phyloP scores from a whole-genome alignment of 768 basidiomycete species.

The Chalciporus pseudorubinellus region DNA sequence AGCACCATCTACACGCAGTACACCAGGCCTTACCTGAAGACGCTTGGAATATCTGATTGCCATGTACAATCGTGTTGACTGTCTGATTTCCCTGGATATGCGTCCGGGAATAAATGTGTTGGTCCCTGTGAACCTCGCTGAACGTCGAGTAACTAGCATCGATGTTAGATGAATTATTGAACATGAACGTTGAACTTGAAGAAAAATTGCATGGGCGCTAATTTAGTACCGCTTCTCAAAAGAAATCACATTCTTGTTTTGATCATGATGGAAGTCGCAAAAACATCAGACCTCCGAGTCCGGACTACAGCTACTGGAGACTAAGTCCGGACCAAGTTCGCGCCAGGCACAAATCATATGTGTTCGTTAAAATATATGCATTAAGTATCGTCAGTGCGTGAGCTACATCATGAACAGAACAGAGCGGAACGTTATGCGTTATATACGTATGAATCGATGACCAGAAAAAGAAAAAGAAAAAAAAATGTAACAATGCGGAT shows the following conservation, averaged over 20 bases:
- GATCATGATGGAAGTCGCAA: too few relatives aligned
- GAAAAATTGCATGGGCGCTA: background rate
- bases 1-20: background rate
- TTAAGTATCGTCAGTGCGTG: constrained; percentile 21
- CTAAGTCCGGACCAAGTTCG: too few relatives aligned
- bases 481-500: background rate
- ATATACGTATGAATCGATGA: constrained; percentile 16
- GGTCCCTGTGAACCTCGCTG: constrained; percentile 19
- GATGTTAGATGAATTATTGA: constrained; percentile 18
- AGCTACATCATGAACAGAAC: background rate
- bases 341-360: background rate
- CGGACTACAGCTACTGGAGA: too few relatives aligned
- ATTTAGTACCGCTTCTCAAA: background rate
- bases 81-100: constrained; percentile 13
- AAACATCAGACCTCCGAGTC: too few relatives aligned
- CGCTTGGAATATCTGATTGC: constrained; percentile 17
- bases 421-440: constrained; percentile 18
- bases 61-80: constrained; percentile 16
- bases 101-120: constrained; percentile 8
- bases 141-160: constrained; percentile 22
- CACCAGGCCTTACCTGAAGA: constrained; percentile 5
- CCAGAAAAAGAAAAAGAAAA: background rate
- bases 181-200: too few relatives aligned
- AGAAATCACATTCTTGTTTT: too few relatives aligned
- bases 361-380: constrained; percentile 7